Conservation (phyloP, 148 eudicot genomes). For the Vaccinium macrocarpon region DNA sequence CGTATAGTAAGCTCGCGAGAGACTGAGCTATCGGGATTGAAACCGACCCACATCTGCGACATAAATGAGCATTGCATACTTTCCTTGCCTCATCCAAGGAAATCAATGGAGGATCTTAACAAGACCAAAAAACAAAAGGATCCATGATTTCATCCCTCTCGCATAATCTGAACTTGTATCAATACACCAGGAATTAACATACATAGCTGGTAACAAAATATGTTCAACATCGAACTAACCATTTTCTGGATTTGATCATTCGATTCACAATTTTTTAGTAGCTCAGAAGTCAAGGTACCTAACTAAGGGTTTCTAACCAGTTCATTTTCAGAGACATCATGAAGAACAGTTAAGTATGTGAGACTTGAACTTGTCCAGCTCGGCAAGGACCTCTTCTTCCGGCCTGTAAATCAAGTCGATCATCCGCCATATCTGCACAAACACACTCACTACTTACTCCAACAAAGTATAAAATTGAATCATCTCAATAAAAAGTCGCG, state of each 20-base stretch:
- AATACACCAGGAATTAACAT: neutral
- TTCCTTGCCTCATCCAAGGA: neutral
- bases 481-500: neutral
- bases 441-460: neutral
- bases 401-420: constrained; percentile 86
- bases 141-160: neutral
- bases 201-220: neutral
- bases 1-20: neutral
- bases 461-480: neutral
- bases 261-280: neutral
- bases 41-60: neutral
- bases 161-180: neutral
- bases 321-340: constrained; percentile 8
- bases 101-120: neutral
- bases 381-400: constrained; percentile 74
- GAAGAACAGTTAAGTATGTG: constrained; percentile 54
- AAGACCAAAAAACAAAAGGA: neutral
- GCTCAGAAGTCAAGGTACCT: neutral
- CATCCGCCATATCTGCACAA: constrained; percentile 90
- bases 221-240: neutral
- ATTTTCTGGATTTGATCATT: neutral
- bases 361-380: constrained; percentile 71
- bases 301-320: neutral
- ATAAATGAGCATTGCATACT: no score
- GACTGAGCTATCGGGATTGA: neutral